Percentiles rank a stretch among this genome's conserved stretches.
Evolutionary conservation across 305 asterid species (phyloP).

Genomic region (Euphrasia arctica): DNA sequence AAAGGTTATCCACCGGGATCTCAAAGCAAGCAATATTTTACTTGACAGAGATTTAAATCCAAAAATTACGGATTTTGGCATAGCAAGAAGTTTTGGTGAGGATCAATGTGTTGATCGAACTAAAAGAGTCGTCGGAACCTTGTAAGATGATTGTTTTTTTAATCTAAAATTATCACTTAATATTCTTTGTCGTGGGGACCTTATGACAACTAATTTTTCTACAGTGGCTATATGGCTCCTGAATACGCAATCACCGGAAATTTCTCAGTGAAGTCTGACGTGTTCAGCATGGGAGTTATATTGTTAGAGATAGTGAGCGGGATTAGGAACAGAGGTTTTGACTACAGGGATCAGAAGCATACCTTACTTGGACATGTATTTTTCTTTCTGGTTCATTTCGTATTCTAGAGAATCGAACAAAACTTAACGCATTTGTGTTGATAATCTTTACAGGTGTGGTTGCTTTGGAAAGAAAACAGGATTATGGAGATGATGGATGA

Average conservation of each 20-base stretch:
- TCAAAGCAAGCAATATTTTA: conserved; percentile 40
- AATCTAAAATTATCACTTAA: neutral
- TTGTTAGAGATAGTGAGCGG: conserved; percentile 42
- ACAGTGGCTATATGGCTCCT: conserved; percentile 45
- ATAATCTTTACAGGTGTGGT: conserved; percentile 27
- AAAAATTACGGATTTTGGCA: conserved; percentile 42
- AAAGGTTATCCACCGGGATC: conserved; percentile 36
- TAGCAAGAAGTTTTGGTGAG: conserved; percentile 34
- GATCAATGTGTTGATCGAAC: conserved; percentile 24
- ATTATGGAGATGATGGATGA: conserved; percentile 32
- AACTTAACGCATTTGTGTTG: neutral
- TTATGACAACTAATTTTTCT: neutral
- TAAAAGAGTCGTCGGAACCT: conserved; percentile 36
- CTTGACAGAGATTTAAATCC: conserved; percentile 33
- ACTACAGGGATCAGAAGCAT: conserved; percentile 21
- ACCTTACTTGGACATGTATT: conserved; percentile 39
- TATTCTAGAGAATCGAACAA: neutral
- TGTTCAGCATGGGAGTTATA: conserved; percentile 43
- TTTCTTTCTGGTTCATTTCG: neutral
- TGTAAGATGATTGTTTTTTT: conserved; percentile 24
- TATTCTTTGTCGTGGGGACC: neutral
- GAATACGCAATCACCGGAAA: conserved; percentile 46
- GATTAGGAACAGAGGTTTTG: conserved; percentile 33
- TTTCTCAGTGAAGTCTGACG: conserved; percentile 40
- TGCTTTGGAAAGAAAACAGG: conserved; percentile 30